Evolutionary conservation across 2,329 filamentous ascomycete species (phyloP), one percentile per base, ranked within the genome.

Genomic region (Byssothecium circinans): DNA sequence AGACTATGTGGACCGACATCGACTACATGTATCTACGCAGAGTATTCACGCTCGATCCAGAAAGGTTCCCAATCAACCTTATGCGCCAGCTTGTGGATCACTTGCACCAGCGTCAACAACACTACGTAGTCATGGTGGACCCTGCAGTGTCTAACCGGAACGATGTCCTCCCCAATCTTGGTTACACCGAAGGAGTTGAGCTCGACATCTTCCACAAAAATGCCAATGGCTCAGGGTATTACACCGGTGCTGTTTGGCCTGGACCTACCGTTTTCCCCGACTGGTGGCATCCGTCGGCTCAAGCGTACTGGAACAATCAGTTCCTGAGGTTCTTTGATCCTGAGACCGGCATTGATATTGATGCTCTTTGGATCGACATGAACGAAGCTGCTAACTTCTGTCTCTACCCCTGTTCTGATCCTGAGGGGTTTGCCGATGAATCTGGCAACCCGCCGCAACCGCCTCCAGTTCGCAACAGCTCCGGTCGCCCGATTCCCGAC

Each of bases 41-140:
- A 18, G 74, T 86, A 23, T 88, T 88, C 62, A 83, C 83, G 0
- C 70, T 86, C 1, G 86, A 88, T 51, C 81, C 83, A 0, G 76
- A 84, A 7, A 74, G 85, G 25, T 89, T 84, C 60, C 81, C 85
- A 0, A 65, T 87, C 11, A 54, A 76, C 1, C 75, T 78, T 62
- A 79, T 89, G 70, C 83, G 81, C 32, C 78, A 85, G 52, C 70
- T 91, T 1, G 83, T 87, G 17, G 75, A 81, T 37, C 80, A 86
- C 32, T 76, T 92, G 0, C 87, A 90, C 58, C 69, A 71, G 2
- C 78, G 83, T 51, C 70, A 87, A 35, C 87, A 89, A 64, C 80
- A 88, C 43, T 88, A 88, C 55, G 79, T 89, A 35, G 74, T 91
- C 43, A 94, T 92, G 87, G 87, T 92, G 0, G 88, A 92, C 58